Percentiles rank a stretch among this genome's conserved stretches.
phyloP scores from a whole-genome alignment of 2,329 filamentous ascomycete genomes.

The Orbilia blumenaviensis region DNA sequence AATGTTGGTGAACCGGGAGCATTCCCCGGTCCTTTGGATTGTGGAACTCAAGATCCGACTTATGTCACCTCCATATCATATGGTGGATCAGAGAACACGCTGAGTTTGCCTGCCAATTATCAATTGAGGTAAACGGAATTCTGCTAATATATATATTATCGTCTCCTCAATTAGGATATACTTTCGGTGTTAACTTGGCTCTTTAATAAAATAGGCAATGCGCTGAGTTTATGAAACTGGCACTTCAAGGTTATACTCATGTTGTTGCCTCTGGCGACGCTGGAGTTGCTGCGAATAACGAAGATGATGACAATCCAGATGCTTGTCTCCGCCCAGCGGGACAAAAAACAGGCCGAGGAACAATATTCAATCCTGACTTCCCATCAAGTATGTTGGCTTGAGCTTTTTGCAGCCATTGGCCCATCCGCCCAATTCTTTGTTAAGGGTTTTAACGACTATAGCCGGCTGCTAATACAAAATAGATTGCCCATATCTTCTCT shows the following conservation, averaged over 20 bases:
- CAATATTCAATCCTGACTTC: slow-evolving; percentile 65
- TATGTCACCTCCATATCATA: slow-evolving; percentile 70
- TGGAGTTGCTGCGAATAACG: slow-evolving; percentile 62
- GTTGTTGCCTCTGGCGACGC: slow-evolving; percentile 65
- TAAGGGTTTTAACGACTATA: too few relatives aligned
- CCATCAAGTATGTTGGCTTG: slow-evolving; percentile 58
- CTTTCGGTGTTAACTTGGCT: not conserved
- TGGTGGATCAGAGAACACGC: slow-evolving; percentile 66
- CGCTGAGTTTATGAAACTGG: slow-evolving; percentile 67
- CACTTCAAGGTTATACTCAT: slow-evolving; percentile 65
- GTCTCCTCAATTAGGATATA: not conserved
- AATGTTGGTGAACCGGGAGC: slow-evolving; percentile 66
- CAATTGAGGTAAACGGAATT: slow-evolving; percentile 63
- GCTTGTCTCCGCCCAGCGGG: slow-evolving; percentile 61
- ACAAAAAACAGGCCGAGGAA: slow-evolving; percentile 53
- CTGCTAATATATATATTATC: slow-evolving; percentile 59
- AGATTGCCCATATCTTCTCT: slow-evolving; percentile 66
- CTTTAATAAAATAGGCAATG: slow-evolving; percentile 61
- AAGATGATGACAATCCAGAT: slow-evolving; percentile 60
- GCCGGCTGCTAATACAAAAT: slow-evolving; percentile 55
- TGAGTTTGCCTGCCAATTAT: slow-evolving; percentile 65
- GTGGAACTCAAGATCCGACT: slow-evolving; percentile 66
- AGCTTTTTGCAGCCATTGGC: too few relatives aligned
- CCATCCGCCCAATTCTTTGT: not conserved
- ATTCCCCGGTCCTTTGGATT: slow-evolving; percentile 62